Percentiles rank a stretch among this genome's conserved stretches.
These are phyloP conservation scores for Psidium guajava DNA, from an alignment of 345 rosid species.

Conservation along the genomic window DNA sequence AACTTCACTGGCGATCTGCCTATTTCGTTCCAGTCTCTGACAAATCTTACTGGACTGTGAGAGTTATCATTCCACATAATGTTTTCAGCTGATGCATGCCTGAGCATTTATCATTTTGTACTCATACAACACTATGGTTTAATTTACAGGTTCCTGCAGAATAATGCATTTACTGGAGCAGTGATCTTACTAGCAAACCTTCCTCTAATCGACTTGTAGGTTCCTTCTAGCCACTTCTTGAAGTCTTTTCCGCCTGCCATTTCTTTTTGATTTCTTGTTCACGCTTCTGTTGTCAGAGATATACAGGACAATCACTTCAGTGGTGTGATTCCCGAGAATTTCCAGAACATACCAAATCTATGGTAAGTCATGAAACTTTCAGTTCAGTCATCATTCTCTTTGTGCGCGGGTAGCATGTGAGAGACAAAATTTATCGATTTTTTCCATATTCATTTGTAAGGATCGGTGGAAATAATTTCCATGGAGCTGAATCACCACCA, in stretches of 20 bases:
- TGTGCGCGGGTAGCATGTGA: neutral
- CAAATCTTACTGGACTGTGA: conserved; percentile 66
- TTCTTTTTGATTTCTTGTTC: conserved; percentile 11
- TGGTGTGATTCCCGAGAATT: conserved; percentile 72
- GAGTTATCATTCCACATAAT: conserved; percentile 4
- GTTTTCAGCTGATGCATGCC: neutral
- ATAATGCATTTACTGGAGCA: conserved; percentile 83
- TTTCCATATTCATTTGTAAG: conserved; percentile 12
- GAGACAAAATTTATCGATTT: neutral
- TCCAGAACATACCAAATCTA: conserved; percentile 71
- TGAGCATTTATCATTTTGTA: neutral
- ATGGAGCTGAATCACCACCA: conserved; percentile 43
- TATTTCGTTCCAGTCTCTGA: conserved; percentile 61
- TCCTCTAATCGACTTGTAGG: conserved; percentile 69
- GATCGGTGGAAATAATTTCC: conserved; percentile 75
- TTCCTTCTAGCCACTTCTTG: conserved; percentile 4
- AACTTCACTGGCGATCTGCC: conserved; percentile 81
- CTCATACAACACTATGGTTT: neutral
- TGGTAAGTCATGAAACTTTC: conserved; percentile 33
- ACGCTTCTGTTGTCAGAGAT: conserved; percentile 39
- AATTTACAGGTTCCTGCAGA: conserved; percentile 62
- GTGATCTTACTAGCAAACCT: conserved; percentile 66
- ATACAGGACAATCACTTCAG: conserved; percentile 69
- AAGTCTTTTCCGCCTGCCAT: neutral
- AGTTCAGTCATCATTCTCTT: neutral